Conservation (phyloP, 2,329 filamentous ascomycete species). For the Ilyonectria sp. region DNA sequence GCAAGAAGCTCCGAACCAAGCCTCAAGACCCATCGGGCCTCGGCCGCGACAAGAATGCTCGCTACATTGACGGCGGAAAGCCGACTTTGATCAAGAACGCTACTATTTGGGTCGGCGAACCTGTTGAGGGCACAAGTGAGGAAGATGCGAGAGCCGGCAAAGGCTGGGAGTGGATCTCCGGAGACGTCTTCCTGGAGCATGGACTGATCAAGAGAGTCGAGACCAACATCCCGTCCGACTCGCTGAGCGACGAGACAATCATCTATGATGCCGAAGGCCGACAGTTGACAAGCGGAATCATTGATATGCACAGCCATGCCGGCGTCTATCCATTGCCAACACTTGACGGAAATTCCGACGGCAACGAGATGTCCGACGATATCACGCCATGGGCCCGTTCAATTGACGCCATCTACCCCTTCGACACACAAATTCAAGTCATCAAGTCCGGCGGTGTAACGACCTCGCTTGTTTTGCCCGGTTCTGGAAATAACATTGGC, state of each 20-base stretch:
- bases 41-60: conserved; percentile 72
- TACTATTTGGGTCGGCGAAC: conserved; percentile 77
- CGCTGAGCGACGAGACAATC: conserved; percentile 63
- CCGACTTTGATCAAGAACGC: conserved; percentile 77
- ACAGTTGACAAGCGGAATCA: conserved; percentile 75
- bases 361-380: conserved; percentile 75
- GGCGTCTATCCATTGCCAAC: conserved; percentile 72
- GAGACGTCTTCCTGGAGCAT: conserved; percentile 73
- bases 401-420: conserved; percentile 75
- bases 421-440: conserved; percentile 76
- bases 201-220: conserved; percentile 73
- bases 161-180: conserved; percentile 71
- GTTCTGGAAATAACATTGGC: conserved; percentile 81
- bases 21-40: conserved; percentile 70
- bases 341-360: conserved; percentile 69
- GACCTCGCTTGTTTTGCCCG: conserved; percentile 76
- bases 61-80: conserved; percentile 71
- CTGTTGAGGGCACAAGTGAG: conserved; percentile 62
- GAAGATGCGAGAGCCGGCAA: conserved; percentile 71
- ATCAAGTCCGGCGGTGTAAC: conserved; percentile 84
- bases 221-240: conserved; percentile 57
- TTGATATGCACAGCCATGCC: conserved; percentile 81
- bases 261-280: conserved; percentile 73
- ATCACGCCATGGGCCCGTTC: conserved; percentile 79
- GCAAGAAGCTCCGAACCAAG: conserved; percentile 67